These are phyloP conservation scores for Domatiomyces globalis DNA, from an alignment of 2,329 filamentous ascomycete species.

Conservation along the genomic window DNA sequence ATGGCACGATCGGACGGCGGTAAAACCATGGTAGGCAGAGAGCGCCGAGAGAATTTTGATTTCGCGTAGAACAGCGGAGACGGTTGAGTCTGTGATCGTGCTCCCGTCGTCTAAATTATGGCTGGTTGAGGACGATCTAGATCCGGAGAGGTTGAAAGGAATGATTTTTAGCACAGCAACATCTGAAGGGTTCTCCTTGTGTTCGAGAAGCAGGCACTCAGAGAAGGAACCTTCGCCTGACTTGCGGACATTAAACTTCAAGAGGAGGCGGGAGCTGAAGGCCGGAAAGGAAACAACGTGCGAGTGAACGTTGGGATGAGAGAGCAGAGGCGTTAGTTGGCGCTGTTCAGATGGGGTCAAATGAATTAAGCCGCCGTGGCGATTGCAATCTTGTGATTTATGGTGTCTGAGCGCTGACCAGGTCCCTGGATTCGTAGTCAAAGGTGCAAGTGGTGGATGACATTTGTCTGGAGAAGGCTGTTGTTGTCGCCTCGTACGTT, in stretches of 20 bases:
- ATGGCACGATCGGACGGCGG: conserved; percentile 45
- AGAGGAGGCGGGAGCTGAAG: conserved; percentile 13
- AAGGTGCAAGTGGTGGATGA: neutral
- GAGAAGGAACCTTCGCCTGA: conserved; percentile 54
- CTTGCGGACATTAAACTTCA: conserved; percentile 40
- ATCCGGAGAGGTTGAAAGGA: conserved; percentile 21
- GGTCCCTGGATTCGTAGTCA: too few species aligned
- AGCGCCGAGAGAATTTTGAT: conserved; percentile 43
- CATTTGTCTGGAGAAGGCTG: conserved; percentile 3
- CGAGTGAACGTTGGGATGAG: conserved; percentile 1
- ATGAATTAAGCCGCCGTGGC: neutral
- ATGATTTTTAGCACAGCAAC: conserved; percentile 35
- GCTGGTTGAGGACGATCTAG: conserved; percentile 10
- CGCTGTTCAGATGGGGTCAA: neutral
- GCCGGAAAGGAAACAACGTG: conserved; percentile 12
- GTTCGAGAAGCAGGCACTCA: conserved; percentile 46
- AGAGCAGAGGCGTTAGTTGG: neutral
- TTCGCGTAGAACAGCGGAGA: conserved; percentile 23
- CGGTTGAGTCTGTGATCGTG: conserved; percentile 33
- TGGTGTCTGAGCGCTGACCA: neutral
- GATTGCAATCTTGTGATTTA: neutral
- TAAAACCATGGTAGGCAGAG: conserved; percentile 47
- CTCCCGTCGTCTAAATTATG: conserved; percentile 3
- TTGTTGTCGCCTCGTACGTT: conserved; percentile 3
- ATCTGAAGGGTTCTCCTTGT: conserved; percentile 22